phyloP scores from a whole-genome alignment of 2,329 filamentous ascomycete genomes.

The Cladosporium sp. region DNA sequence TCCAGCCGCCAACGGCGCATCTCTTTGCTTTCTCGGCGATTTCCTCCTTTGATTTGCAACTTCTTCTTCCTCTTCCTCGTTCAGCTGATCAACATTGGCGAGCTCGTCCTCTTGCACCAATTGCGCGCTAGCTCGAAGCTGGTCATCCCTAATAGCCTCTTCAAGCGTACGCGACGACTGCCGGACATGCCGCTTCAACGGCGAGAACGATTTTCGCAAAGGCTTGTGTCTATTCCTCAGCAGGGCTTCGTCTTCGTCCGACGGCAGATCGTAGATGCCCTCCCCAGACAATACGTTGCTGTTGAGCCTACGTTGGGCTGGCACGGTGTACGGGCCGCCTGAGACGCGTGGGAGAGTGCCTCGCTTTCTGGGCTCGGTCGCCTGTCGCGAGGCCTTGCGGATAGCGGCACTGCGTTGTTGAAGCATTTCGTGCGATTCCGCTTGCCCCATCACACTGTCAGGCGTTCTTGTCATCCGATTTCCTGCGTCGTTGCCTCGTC shows the following conservation, averaged over 20 bases:
- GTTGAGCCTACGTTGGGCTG: neutral
- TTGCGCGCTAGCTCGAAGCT: neutral
- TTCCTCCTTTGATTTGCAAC: neutral
- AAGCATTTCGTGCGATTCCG: neutral
- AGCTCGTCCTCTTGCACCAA: neutral
- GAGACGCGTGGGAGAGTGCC: slow-evolving; percentile 4
- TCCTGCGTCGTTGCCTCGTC: neutral
- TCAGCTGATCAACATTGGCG: neutral
- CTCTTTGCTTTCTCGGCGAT: neutral
- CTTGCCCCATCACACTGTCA: slow-evolving; percentile 1
- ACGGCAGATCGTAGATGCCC: neutral
- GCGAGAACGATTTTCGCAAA: neutral
- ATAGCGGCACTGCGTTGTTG: neutral
- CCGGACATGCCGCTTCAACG: neutral
- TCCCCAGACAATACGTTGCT: neutral
- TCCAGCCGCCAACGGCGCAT: too few species aligned
- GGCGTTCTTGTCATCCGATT: neutral
- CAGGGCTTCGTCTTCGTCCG: neutral
- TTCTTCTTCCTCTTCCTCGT: neutral
- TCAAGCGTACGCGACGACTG: neutral
- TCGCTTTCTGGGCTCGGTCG: neutral
- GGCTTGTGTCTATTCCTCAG: neutral
- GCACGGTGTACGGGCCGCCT: neutral
- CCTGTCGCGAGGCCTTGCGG: neutral
- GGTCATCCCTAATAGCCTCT: neutral